phyloP scores from a whole-genome alignment of 192 early-diverging fungal genomes.

The Kickxella alabastrina region DNA sequence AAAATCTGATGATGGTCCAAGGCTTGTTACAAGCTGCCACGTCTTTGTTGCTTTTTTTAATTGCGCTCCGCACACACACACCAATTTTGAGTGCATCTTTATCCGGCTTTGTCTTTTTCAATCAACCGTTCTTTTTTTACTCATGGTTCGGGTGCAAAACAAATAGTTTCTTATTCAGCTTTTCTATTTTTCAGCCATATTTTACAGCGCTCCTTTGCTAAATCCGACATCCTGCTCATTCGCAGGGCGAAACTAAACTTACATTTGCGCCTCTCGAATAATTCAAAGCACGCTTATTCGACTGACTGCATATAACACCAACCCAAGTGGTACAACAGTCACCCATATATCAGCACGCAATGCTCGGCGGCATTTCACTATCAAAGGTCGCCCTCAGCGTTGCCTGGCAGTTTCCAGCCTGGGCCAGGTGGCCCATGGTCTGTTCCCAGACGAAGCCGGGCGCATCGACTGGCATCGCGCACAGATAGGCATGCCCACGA shows the following conservation, averaged over 20 bases:
- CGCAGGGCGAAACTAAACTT: no score
- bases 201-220: no score
- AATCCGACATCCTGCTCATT: no score
- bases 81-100: no score
- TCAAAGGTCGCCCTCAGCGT: conserved; percentile 6
- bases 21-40: conserved; percentile 1
- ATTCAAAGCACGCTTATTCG: no score
- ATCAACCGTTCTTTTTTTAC: no score
- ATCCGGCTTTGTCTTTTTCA: no score
- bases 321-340: no score
- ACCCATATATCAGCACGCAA: background rate
- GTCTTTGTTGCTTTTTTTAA: background rate
- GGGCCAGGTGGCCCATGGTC: conserved; percentile 8
- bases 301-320: no score
- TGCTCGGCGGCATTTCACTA: conserved; percentile 16
- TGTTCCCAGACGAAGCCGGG: conserved; percentile 51
- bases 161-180: background rate
- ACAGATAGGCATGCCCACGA: conserved; percentile 38
- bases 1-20: background rate
- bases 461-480: conserved; percentile 48
- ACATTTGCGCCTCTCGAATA: no score
- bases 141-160: no score
- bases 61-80: no score
- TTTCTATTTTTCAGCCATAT: background rate
- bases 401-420: conserved; percentile 19